phyloP scores from a whole-genome alignment of 208 protist species.

The Phytomonas francai region DNA sequence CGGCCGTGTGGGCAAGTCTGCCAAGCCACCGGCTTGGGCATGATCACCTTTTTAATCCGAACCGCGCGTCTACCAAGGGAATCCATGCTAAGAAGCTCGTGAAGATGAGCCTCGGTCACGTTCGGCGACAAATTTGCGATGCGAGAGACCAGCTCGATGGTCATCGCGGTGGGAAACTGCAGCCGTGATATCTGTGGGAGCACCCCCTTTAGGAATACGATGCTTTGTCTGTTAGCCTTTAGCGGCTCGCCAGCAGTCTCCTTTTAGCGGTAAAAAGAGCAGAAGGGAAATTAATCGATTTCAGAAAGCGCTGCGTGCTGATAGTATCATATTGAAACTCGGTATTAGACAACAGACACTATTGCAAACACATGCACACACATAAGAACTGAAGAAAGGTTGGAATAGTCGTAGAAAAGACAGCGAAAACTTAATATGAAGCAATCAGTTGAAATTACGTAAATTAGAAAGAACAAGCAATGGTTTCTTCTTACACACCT shows the following conservation, averaged over 20 bases:
- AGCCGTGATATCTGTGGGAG: neutral
- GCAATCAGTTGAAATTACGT: no score
- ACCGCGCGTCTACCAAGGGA: slow-evolving; percentile 10
- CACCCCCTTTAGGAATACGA: neutral
- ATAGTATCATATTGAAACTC: neutral
- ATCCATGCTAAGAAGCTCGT: slow-evolving; percentile 20
- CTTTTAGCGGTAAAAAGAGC: neutral
- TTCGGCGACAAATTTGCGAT: slow-evolving; percentile 27
- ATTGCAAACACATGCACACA: neutral
- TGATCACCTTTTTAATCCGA: slow-evolving; percentile 14
- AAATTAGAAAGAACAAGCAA: neutral
- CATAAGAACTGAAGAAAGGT: neutral
- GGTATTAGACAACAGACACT: neutral
- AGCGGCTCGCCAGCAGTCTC: neutral
- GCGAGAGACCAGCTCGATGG: slow-evolving; percentile 20
- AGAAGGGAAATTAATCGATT: neutral
- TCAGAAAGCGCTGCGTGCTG: neutral
- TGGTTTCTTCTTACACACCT: neutral
- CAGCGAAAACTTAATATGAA: neutral
- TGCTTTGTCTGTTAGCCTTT: neutral
- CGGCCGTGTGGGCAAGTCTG: slow-evolving; percentile 29
- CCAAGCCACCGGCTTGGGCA: slow-evolving; percentile 37
- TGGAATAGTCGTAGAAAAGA: neutral
- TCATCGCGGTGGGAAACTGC: slow-evolving; percentile 2
- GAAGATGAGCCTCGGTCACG: slow-evolving; percentile 34